phyloP scores from a whole-genome alignment of 139 green algal species.

The Dunaliella sp. region DNA sequence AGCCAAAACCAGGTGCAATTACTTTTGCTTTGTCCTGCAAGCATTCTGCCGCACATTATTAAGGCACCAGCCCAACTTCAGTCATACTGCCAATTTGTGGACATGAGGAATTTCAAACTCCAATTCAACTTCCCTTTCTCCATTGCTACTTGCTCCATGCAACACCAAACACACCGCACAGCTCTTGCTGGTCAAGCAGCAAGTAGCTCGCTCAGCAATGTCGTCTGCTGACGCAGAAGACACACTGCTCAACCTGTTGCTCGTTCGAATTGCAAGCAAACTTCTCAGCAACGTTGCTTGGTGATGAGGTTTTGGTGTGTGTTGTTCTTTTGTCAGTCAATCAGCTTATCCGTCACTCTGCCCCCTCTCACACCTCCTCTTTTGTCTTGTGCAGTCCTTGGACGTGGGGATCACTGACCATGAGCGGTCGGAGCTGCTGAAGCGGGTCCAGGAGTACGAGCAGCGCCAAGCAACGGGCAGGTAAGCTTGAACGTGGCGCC shows the following conservation, averaged over 20 bases:
- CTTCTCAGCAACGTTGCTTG: not conserved
- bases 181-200: too few relatives aligned
- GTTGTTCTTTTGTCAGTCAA: not conserved
- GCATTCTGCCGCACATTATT: too few relatives aligned
- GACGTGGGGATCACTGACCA: not conserved
- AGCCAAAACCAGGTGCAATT: too few relatives aligned
- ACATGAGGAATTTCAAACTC: not conserved
- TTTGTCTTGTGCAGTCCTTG: too few relatives aligned
- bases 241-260: not conserved
- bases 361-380: not conserved
- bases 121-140: not conserved
- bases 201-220: too few relatives aligned
- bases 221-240: not conserved
- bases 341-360: not conserved
- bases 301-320: not conserved
- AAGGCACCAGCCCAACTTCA: too few relatives aligned
- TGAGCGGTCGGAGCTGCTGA: not conserved
- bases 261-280: not conserved
- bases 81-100: too few relatives aligned
- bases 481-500: not conserved
- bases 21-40: too few relatives aligned
- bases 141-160: not conserved
- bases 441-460: not conserved
- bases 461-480: not conserved
- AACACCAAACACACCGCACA: not conserved